phyloP scores from a whole-genome alignment of 257 asterid genomes.

The Solanum stenotomum region DNA sequence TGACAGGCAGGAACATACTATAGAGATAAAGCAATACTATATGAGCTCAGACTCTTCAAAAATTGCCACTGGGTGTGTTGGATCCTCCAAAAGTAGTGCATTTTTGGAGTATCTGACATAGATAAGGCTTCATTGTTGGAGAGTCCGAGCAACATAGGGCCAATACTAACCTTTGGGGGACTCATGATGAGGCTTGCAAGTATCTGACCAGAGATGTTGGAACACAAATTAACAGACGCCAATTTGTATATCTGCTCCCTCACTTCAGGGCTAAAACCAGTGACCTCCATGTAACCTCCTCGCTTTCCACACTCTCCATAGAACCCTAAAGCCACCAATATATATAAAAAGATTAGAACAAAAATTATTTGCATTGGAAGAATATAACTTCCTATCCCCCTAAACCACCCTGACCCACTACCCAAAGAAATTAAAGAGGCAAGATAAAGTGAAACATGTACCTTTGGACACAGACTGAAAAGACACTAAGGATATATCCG shows the following conservation, averaged over 20 bases:
- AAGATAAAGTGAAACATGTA: conserved; percentile 9
- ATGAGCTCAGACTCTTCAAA: too few relatives aligned
- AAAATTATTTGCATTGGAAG: neutral
- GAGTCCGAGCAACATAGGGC: too few relatives aligned
- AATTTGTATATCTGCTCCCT: conserved; percentile 91
- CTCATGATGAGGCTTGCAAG: conserved; percentile 94
- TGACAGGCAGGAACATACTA: neutral
- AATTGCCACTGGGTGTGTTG: too few relatives aligned
- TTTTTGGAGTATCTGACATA: too few relatives aligned
- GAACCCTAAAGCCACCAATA: conserved; percentile 43
- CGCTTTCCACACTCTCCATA: conserved; percentile 96
- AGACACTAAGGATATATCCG: conserved; percentile 68
- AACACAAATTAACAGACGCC: conserved; percentile 90
- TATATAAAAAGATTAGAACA: neutral
- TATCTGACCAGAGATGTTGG: conserved; percentile 93
- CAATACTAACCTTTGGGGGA: conserved; percentile 66
- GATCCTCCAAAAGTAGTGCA: too few relatives aligned
- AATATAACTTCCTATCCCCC: neutral
- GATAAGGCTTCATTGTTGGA: too few relatives aligned
- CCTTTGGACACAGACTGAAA: conserved; percentile 97
- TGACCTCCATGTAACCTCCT: conserved; percentile 97
- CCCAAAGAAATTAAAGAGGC: neutral
- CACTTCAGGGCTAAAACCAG: conserved; percentile 80
- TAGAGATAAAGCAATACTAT: too few relatives aligned
- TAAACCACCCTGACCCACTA: neutral